Evolutionary conservation across 2,329 filamentous ascomycete genomes (phyloP).

Genomic region (Epichloe typhina): DNA sequence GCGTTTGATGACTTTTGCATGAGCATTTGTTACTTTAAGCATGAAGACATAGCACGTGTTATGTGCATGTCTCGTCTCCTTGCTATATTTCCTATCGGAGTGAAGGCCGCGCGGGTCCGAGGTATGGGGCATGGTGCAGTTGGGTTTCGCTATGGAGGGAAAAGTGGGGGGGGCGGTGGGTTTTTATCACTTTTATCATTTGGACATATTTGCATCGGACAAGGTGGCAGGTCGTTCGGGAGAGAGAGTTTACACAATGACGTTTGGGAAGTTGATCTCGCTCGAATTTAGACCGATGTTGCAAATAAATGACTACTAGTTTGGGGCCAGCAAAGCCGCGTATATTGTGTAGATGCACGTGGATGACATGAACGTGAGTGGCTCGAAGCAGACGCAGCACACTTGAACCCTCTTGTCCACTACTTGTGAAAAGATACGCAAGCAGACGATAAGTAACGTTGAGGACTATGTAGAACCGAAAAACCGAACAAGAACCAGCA

Average conservation of each 20-base stretch:
- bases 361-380: background rate
- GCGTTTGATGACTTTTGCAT: conserved; percentile 15
- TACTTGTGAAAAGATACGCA: no score
- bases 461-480: no score
- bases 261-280: background rate
- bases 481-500: no score
- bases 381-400: background rate
- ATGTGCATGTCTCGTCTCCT: background rate
- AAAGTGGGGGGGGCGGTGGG: no score
- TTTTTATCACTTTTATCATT: background rate
- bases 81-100: background rate
- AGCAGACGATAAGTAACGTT: no score
- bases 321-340: background rate
- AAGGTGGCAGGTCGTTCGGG: background rate
- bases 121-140: background rate
- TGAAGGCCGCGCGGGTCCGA: background rate
- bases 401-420: background rate
- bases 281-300: background rate
- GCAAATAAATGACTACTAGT: background rate
- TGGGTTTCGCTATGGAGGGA: background rate
- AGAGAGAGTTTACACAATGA: background rate
- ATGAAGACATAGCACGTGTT: conserved; percentile 12
- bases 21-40: conserved; percentile 21
- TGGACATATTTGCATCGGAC: background rate
- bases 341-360: background rate